Base-by-base conservation (phyloP, 768 basidiomycete species). In the Hypholoma sublateritium region DNA sequence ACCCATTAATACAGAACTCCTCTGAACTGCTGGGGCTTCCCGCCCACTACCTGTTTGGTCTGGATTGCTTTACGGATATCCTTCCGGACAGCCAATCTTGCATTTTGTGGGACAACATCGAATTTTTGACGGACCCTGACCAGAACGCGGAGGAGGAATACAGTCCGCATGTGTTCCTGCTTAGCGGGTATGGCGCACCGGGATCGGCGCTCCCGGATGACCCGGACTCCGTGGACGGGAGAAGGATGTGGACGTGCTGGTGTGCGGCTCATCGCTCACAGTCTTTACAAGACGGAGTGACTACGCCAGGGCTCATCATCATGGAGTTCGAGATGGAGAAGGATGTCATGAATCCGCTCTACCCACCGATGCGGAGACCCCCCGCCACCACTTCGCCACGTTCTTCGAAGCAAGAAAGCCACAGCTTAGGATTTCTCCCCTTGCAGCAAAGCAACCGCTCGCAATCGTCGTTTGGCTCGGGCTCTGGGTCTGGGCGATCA, bases 321-420 rank as follows among this genome's bases (percentile, higher is more conserved):
- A 78, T 93, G 69, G 91, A 94, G 67, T 89, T 93, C 59, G 92
- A 94, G 67, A 77, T 91, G 21, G 90, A 91, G 66, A 70, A 74
- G 28, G 91, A 93, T 66, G 60, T 63, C 0, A 70, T 86, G 64
- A 93, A 92, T 60, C 91, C 91, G 0, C 70, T 91, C 4, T 88
- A 87, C 66, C 84, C 84, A 8, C 72, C 78, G 19, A 34, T 56
- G 12, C 48, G 39, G 16, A 50, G 34, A 46, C 11, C 51, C 25
- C 28, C 53, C 8, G 34, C 14, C 8, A 35, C 21, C 13, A 17
- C 32, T 12, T 53, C 53, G 7, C 53, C 43, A 9, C 32, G n/a
- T n/a, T n/a, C 25, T 24, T 17, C 16, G n/a, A 43, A 25, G 5
- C 51, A 43, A 12, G 51, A 52, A 52, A 50, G 55, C 47, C 0